Conservation (phyloP, 2,329 filamentous ascomycete genomes). For the Pyricularia grisea region DNA sequence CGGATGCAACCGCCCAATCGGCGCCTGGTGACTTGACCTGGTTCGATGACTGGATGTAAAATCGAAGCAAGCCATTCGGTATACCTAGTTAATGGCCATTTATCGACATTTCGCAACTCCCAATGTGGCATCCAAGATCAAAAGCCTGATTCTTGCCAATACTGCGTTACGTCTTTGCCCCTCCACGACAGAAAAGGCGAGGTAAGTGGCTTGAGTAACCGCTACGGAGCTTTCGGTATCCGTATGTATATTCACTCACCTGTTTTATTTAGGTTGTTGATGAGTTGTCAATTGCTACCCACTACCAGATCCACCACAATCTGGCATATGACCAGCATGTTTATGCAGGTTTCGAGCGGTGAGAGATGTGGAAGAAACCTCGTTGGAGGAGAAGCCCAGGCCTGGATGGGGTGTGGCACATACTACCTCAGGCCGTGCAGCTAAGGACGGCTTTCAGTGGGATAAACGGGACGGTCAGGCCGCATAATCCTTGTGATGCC, state of each 20-base stretch:
- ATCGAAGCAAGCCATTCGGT: too few species aligned
- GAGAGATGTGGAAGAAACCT: background rate
- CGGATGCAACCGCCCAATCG: background rate
- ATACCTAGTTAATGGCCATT: background rate
- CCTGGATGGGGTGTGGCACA: background rate
- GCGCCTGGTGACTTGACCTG: background rate
- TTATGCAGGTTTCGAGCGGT: background rate
- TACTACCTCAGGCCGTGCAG: background rate
- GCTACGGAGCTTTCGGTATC: background rate
- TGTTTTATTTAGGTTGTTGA: background rate
- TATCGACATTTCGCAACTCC: background rate
- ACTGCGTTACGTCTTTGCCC: background rate
- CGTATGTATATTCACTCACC: background rate
- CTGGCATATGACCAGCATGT: background rate
- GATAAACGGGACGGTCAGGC: constrained; percentile 2
- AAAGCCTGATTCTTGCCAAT: background rate
- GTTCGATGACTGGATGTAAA: too few species aligned
- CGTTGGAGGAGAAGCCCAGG: background rate
- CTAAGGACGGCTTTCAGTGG: background rate
- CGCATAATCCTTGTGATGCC: background rate
- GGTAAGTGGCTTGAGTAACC: background rate
- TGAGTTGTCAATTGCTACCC: background rate
- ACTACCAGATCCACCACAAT: background rate
- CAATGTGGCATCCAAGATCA: background rate
- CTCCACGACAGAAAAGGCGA: background rate